phyloP scores from a whole-genome alignment of 306 rosid genomes.

The Trichosanthes cucumerina region DNA sequence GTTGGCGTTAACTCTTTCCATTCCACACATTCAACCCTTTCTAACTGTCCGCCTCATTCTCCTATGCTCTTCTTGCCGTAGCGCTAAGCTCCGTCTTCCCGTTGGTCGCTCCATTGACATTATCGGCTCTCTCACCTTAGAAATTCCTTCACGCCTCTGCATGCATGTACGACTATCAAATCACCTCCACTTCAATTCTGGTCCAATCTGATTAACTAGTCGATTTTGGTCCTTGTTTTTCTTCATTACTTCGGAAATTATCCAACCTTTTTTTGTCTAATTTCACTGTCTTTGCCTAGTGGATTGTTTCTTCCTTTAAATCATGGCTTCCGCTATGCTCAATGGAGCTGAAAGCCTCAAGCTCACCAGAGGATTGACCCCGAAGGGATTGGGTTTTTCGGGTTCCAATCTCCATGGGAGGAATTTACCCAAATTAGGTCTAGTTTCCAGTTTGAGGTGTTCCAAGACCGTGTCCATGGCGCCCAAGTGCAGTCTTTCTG shows the following conservation, averaged over 20 bases:
- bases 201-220: background rate
- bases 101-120: background rate
- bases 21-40: background rate
- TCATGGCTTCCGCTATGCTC: constrained; percentile 62
- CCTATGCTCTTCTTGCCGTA: background rate
- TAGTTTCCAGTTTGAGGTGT: constrained; percentile 24
- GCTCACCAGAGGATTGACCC: constrained; percentile 28
- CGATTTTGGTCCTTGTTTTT: constrained; percentile 4
- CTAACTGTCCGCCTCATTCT: background rate
- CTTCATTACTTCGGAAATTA: background rate
- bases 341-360: constrained; percentile 56
- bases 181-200: background rate
- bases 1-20: background rate
- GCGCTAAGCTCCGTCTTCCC: background rate
- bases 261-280: background rate
- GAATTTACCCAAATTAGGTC: constrained; percentile 27
- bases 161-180: background rate
- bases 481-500: constrained; percentile 56
- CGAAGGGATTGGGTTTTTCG: constrained; percentile 33
- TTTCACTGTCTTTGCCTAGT: constrained; percentile 5
- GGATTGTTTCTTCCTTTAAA: constrained; percentile 12
- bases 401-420: constrained; percentile 39
- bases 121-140: background rate
- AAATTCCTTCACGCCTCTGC: background rate
- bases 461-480: constrained; percentile 17